A percentile compares a stretch with the other conserved stretches of the same genome.
phyloP scores from a whole-genome alignment of 1,284 basidiomycete species.

The Sporisorium scitamineum region DNA sequence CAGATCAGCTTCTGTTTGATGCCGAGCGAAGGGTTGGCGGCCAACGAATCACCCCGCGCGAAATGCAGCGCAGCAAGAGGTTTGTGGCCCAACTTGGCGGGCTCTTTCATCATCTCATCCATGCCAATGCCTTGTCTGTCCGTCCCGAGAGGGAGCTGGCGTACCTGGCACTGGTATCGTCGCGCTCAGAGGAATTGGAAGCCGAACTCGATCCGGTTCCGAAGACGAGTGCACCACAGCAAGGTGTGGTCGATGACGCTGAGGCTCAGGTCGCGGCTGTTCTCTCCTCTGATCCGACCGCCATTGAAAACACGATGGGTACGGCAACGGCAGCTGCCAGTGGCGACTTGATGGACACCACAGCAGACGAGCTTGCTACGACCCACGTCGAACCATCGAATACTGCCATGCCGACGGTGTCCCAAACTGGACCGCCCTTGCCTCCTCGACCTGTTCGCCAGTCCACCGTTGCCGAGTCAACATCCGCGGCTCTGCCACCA shows the following conservation, averaged over 20 bases:
- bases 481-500: conserved; percentile 20
- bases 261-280: not conserved
- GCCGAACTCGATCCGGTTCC: conserved; percentile 16
- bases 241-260: not conserved
- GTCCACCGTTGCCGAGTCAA: conserved; percentile 3
- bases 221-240: not conserved
- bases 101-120: conserved; percentile 83
- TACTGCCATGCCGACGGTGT: not conserved
- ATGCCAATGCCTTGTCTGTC: conserved; percentile 77
- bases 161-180: conserved; percentile 90
- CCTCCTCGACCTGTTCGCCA: conserved; percentile 29
- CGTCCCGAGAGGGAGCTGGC: conserved; percentile 87
- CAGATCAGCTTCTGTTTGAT: conserved; percentile 3
- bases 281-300: conserved; percentile 10
- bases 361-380: conserved; percentile 12
- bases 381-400: not conserved
- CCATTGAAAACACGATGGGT: not conserved
- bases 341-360: conserved; percentile 27
- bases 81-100: conserved; percentile 81
- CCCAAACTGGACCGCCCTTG: conserved; percentile 18
- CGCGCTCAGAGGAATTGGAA: conserved; percentile 80
- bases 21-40: conserved; percentile 78
- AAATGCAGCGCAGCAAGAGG: conserved; percentile 83
- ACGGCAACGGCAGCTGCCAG: not conserved
- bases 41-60: conserved; percentile 80